Evolutionary conservation across 2,329 filamentous ascomycete species (phyloP).

Genomic region (Triangularia setosa): DNA sequence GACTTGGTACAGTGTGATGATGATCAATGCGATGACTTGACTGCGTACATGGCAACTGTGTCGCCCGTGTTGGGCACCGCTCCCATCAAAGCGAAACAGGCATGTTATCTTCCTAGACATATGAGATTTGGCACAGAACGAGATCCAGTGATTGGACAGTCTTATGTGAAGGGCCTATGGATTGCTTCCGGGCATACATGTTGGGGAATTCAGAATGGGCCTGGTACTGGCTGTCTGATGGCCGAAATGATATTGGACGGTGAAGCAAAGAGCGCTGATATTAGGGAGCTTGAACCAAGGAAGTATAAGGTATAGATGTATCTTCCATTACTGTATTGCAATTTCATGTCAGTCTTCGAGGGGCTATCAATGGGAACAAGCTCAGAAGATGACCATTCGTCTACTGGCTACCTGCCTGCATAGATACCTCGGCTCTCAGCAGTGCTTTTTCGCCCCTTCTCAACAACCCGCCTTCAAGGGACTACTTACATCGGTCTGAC

Average conservation of each 20-base stretch:
- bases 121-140: conserved; percentile 55
- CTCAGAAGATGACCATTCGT: too few species aligned
- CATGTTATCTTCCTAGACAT: conserved; percentile 88
- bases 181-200: conserved; percentile 91
- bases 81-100: conserved; percentile 71
- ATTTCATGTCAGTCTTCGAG: too few species aligned
- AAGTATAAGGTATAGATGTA: conserved; percentile 58
- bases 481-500: too few species aligned
- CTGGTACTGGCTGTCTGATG: conserved; percentile 78
- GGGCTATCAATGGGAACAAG: too few species aligned
- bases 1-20: conserved; percentile 74
- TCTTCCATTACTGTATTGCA: too few species aligned
- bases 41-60: conserved; percentile 69
- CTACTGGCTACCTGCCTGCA: too few species aligned
- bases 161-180: conserved; percentile 68
- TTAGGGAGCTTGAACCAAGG: conserved; percentile 64
- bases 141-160: conserved; percentile 73
- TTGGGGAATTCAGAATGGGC: conserved; percentile 97
- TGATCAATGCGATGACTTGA: conserved; percentile 75
- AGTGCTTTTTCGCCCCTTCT: too few species aligned
- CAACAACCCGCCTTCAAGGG: too few species aligned
- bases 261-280: conserved; percentile 61
- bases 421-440: too few species aligned
- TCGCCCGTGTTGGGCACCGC: conserved; percentile 63
- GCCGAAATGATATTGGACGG: conserved; percentile 77